Evolutionary conservation across 768 basidiomycete genomes (phyloP).

Genomic region (Suillus americanus): DNA sequence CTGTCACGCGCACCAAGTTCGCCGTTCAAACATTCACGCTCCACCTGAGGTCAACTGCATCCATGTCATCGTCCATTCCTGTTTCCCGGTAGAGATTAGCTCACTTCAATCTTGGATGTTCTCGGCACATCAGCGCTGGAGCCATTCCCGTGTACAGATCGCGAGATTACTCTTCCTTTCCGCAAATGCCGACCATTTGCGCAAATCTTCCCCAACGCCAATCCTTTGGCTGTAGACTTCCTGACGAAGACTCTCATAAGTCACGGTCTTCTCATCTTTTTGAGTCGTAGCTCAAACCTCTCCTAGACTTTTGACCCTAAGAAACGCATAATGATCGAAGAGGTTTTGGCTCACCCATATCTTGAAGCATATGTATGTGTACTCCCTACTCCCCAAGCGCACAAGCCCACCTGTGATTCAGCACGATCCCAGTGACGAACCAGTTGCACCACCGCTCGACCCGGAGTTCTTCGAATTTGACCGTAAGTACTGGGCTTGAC

Average conservation of each 20-base stretch:
- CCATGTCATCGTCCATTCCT: constrained; percentile 31
- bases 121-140: constrained; percentile 96
- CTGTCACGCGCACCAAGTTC: too few relatives aligned
- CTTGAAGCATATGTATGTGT: constrained; percentile 82
- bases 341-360: constrained; percentile 93
- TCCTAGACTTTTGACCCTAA: constrained; percentile 93
- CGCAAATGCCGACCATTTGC: constrained; percentile 82
- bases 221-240: constrained; percentile 71
- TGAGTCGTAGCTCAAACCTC: background rate
- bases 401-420: constrained; percentile 27
- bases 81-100: constrained; percentile 94
- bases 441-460: constrained; percentile 91
- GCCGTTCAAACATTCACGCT: too few relatives aligned
- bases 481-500: constrained; percentile 45
- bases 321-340: constrained; percentile 93
- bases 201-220: constrained; percentile 89
- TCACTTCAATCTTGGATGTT: constrained; percentile 93
- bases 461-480: constrained; percentile 99
- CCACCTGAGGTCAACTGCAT: too few relatives aligned
- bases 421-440: constrained; percentile 98
- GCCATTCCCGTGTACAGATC: constrained; percentile 91
- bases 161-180: constrained; percentile 95
- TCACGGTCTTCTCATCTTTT: background rate
- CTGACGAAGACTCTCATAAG: constrained; percentile 80
- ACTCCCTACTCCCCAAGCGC: constrained; percentile 1